A percentile compares a stretch with the other conserved stretches of the same genome.
phyloP scores from a whole-genome alignment of 352 stramenopile species.

The Globisporangium lucens region DNA sequence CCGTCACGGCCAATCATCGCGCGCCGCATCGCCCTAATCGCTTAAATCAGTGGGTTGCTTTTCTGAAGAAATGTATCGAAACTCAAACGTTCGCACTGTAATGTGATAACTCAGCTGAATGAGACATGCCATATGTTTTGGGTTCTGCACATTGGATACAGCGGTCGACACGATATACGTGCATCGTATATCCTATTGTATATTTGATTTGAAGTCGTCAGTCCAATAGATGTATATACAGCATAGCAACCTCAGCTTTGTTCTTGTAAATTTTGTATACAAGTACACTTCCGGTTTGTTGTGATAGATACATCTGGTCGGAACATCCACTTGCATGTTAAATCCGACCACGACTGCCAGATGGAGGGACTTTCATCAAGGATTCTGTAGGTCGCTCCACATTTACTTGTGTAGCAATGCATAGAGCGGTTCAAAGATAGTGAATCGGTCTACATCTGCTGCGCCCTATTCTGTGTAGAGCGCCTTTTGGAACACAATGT shows the following conservation, averaged over 20 bases:
- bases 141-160: background rate
- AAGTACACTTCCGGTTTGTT: background rate
- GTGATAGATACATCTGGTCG: background rate
- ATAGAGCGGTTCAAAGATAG: background rate
- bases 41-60: background rate
- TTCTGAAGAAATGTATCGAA: background rate
- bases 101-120: background rate
- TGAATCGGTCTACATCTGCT: background rate
- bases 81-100: background rate
- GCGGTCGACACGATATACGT: background rate
- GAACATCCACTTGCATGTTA: background rate
- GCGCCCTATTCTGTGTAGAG: background rate
- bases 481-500: background rate
- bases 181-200: background rate
- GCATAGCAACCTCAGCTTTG: too few relatives aligned
- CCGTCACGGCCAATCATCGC: constrained; percentile 4
- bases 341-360: background rate
- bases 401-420: background rate
- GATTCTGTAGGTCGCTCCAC: background rate
- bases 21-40: background rate
- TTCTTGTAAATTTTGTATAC: too few relatives aligned
- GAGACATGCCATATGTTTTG: background rate
- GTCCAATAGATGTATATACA: background rate
- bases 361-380: background rate
- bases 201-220: background rate